Base-by-base conservation (phyloP, 768 basidiomycete genomes). In the Tulasnella sp. region DNA sequence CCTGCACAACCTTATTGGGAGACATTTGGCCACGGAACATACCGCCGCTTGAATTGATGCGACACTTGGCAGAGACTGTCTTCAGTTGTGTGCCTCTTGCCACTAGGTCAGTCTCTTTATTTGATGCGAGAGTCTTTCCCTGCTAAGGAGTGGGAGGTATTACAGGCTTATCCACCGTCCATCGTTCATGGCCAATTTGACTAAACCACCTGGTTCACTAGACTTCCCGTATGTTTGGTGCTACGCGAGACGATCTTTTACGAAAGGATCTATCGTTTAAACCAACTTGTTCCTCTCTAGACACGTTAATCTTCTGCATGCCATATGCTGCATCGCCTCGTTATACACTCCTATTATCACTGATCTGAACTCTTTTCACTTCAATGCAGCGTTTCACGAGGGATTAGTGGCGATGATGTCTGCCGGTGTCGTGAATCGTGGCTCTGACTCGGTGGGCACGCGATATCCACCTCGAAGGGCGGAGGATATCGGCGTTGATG, bases 311-410 rank as follows among this genome's bases (percentile, higher is more conserved):
- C 56, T 61, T 41, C 45, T 61, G 17, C 61, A 61, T 27, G 61
- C 61, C 11, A 61, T 61, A 17, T 61, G 61, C 24, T 43, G 52
- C 13, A 10, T 61, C 3, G 61, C 61, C 11, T 58, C 56, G 15
- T 9, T 61, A 24, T 56, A 61, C 34, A 53, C 32, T 10, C 52
- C 52, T 13, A 38, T 53, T 5, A 23, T 53, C 19, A 53, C 52
- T 5, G 52, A 38, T 45, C 21, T 24, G 26, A 43, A 29, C 11
- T 17, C 44, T 3, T 17, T 78, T 56, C 70, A 73, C 41, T 73
- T 61, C 11, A 45, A 59, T 32, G 24, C 27, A 5, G 15, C 5
- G 34, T 38, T 38, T 7, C 34, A 38, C 34, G 34, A 38, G 34
- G 34, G 15, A 5, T 15, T 38, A 15, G 34, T 15, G 15, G 34